These are phyloP conservation scores for Avena sativa DNA, from an alignment of 176 grass and related monocot genomes.

Conservation along the genomic window DNA sequence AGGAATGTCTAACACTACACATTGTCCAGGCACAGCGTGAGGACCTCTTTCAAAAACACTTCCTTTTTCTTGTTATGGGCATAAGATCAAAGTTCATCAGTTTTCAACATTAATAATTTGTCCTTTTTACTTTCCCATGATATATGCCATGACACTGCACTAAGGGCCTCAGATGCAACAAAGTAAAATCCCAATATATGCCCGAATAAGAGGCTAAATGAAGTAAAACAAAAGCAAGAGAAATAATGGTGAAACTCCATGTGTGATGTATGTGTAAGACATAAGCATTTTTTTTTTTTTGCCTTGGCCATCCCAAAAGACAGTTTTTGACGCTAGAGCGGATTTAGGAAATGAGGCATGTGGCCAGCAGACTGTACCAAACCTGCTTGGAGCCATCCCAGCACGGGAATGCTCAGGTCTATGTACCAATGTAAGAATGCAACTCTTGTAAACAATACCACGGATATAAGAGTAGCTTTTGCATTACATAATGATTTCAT, in stretches of 20 bases:
- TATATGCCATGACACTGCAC: not conserved
- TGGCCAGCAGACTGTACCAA: not conserved
- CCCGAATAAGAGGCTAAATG: not conserved
- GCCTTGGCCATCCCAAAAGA: conserved; percentile 1
- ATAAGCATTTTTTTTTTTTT: conserved; percentile 8
- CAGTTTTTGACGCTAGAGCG: not conserved
- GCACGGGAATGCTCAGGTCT: not conserved
- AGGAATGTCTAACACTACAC: not conserved
- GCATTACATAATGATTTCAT: not conserved
- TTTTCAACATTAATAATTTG: not conserved
- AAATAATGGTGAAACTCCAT: not conserved
- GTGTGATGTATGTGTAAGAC: conserved; percentile 20
- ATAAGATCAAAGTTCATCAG: conserved; percentile 9
- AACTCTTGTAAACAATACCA: conserved; percentile 29
- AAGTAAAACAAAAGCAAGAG: not conserved
- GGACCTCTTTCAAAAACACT: not conserved
- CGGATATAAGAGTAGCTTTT: not conserved
- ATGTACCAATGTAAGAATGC: not conserved
- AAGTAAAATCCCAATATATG: not conserved
- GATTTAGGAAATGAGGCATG: not conserved
- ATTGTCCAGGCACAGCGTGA: conserved; percentile 4
- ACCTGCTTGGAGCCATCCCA: not conserved
- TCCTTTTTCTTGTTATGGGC: not conserved
- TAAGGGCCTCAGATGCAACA: not conserved
- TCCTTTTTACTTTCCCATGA: not conserved